Evolutionary conservation across 1,139 yeast species (phyloP).

Genomic region (Debaryomycetaceae sp.): DNA sequence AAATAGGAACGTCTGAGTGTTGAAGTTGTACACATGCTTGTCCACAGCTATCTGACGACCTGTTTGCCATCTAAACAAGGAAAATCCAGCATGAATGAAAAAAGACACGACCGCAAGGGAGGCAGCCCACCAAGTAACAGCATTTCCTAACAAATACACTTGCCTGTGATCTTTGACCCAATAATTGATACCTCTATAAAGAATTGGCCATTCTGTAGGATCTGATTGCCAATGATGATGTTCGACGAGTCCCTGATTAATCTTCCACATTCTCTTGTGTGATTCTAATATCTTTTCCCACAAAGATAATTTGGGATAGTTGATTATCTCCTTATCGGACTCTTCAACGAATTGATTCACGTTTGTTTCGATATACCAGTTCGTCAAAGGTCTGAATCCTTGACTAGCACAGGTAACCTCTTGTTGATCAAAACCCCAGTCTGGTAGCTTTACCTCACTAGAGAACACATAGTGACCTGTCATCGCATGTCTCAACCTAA

Average conservation of each 20-base stretch:
- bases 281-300: conserved; percentile 71
- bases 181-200: conserved; percentile 90
- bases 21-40: conserved; percentile 65
- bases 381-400: conserved; percentile 69
- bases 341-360: conserved; percentile 32
- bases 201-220: conserved; percentile 87
- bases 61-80: conserved; percentile 74
- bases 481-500: conserved; percentile 86
- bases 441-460: conserved; percentile 75
- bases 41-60: conserved; percentile 49
- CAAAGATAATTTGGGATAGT: conserved; percentile 64
- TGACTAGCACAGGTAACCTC: conserved; percentile 91
- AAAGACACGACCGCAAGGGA: conserved; percentile 57
- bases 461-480: conserved; percentile 89
- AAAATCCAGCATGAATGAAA: conserved; percentile 47
- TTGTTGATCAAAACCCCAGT: conserved; percentile 89
- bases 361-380: conserved; percentile 90
- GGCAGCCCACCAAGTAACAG: conserved; percentile 86
- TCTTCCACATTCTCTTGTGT: conserved; percentile 87
- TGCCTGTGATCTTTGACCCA: conserved; percentile 80
- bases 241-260: conserved; percentile 79
- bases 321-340: conserved; percentile 30
- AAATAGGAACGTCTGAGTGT: conserved; percentile 64
- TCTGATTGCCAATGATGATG: conserved; percentile 86
- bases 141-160: conserved; percentile 87